These are phyloP conservation scores for Microsporum audouinii DNA, from an alignment of 2,329 filamentous ascomycete species.

Conservation along the genomic window DNA sequence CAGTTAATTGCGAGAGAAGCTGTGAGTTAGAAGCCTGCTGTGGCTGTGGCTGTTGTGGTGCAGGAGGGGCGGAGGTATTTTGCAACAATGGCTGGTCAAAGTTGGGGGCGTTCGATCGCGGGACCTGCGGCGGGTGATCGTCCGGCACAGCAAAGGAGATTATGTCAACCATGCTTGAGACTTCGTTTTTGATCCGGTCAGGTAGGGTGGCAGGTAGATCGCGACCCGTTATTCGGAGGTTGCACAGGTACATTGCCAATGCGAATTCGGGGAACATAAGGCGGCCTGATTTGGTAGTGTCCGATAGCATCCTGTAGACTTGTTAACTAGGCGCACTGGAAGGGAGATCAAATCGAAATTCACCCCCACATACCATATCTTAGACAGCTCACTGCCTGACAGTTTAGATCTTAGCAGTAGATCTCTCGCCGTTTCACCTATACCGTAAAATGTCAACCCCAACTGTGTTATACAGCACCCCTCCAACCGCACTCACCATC, in stretches of 20 bases:
- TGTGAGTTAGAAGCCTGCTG: slow-evolving; percentile 59
- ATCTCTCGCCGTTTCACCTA: slow-evolving; percentile 75
- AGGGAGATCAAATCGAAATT: not conserved
- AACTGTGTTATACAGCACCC: not conserved
- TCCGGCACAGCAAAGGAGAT: slow-evolving; percentile 90
- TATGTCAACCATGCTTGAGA: slow-evolving; percentile 98
- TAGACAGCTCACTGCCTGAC: slow-evolving; percentile 73
- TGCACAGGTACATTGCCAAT: slow-evolving; percentile 96
- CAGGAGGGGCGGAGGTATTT: slow-evolving; percentile 40
- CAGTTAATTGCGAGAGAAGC: slow-evolving; percentile 46
- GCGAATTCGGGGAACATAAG: slow-evolving; percentile 96
- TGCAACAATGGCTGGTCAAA: slow-evolving; percentile 49
- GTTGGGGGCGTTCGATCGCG: slow-evolving; percentile 56
- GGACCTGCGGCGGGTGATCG: slow-evolving; percentile 44
- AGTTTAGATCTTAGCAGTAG: slow-evolving; percentile 79
- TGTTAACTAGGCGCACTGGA: slow-evolving; percentile 3
- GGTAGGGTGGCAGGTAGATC: slow-evolving; percentile 62
- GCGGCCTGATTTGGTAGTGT: slow-evolving; percentile 92
- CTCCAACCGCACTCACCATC: slow-evolving; percentile 45
- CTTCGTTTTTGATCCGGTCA: slow-evolving; percentile 84
- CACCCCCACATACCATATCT: slow-evolving; percentile 61
- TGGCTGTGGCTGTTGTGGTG: slow-evolving; percentile 54
- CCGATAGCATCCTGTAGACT: slow-evolving; percentile 64
- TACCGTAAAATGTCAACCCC: not conserved
- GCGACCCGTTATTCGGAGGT: slow-evolving; percentile 80